phyloP scores from a whole-genome alignment of 1,284 basidiomycete species.

The Kalmanozyma brasiliensis region DNA sequence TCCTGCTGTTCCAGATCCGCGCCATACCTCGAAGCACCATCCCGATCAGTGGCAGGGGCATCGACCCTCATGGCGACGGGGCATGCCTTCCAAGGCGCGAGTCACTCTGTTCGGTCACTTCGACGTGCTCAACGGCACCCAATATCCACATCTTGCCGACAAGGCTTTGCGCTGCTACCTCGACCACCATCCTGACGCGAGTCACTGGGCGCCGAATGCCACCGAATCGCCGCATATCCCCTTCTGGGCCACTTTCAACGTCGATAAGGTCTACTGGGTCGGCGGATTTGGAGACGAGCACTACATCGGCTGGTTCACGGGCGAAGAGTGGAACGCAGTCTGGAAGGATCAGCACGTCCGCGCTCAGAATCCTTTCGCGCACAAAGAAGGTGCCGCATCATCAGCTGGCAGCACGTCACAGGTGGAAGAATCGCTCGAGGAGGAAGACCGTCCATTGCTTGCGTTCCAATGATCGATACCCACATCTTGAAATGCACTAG shows the following conservation, averaged over 20 bases:
- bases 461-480: neutral
- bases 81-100: constrained; percentile 64
- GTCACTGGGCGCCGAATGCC: constrained; percentile 57
- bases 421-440: too few relatives aligned
- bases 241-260: constrained; percentile 57
- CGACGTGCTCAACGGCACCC: constrained; percentile 28
- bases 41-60: constrained; percentile 43
- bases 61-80: constrained; percentile 59
- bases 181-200: constrained; percentile 53
- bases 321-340: constrained; percentile 39
- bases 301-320: constrained; percentile 60
- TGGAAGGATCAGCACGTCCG: constrained; percentile 8
- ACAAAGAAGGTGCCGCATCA: too few relatives aligned
- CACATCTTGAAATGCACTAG: neutral
- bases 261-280: constrained; percentile 58
- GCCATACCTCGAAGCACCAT: constrained; percentile 33
- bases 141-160: constrained; percentile 15
- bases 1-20: constrained; percentile 48
- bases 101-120: constrained; percentile 62
- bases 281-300: constrained; percentile 67
- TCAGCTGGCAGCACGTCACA: too few relatives aligned
- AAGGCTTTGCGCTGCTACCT: constrained; percentile 49
- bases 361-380: too few relatives aligned
- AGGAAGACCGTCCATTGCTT: neutral
- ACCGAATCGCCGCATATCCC: constrained; percentile 58